These are phyloP conservation scores for Neoarthrinium moseri DNA, from an alignment of 2,329 filamentous ascomycete species.

Conservation along the genomic window DNA sequence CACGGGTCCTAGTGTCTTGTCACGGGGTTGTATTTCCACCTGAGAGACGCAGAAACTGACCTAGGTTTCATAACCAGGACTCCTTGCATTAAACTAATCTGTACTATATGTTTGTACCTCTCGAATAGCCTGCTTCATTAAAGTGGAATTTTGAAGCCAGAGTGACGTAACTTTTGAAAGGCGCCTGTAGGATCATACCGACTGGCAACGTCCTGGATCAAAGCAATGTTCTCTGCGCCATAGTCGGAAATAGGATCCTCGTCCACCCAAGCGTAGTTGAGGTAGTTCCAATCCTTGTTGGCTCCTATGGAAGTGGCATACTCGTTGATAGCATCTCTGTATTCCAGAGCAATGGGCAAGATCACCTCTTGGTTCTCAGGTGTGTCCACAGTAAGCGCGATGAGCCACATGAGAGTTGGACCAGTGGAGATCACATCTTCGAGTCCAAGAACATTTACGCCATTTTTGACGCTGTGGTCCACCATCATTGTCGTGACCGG, in stretches of 20 bases:
- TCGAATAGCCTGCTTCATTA: too few relatives aligned
- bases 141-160: background rate
- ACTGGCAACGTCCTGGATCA: background rate
- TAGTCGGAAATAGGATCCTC: background rate
- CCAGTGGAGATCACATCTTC: slow-evolving; percentile 33
- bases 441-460: slow-evolving; percentile 32
- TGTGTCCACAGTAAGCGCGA: slow-evolving; percentile 37
- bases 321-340: slow-evolving; percentile 11
- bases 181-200: background rate
- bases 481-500: background rate
- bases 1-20: background rate
- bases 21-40: background rate
- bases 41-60: background rate
- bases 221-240: background rate
- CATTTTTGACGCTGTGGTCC: slow-evolving; percentile 19
- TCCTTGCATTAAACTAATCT: too few relatives aligned
- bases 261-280: background rate
- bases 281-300: slow-evolving; percentile 2
- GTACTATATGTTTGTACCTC: too few relatives aligned
- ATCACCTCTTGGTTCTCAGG: slow-evolving; percentile 32
- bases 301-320: slow-evolving; percentile 8
- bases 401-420: slow-evolving; percentile 34
- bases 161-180: background rate
- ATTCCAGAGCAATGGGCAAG: slow-evolving; percentile 23
- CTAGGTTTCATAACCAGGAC: too few relatives aligned